These are phyloP conservation scores for Umbelopsis sp. DNA, from an alignment of 371 early-diverging fungal genomes.

Conservation along the genomic window DNA sequence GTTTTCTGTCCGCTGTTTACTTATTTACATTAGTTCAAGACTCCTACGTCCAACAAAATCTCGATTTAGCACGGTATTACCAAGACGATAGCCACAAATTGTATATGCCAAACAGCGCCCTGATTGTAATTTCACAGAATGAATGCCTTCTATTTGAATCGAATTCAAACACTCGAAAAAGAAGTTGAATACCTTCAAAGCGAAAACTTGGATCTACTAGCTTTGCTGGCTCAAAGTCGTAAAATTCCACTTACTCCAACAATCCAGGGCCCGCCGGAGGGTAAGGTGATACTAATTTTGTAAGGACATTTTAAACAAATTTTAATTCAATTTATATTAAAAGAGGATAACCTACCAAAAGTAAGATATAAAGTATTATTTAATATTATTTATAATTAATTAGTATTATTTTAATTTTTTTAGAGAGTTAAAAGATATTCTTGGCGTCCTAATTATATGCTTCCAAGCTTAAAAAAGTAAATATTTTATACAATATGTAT, in stretches of 20 bases:
- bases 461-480: constrained; percentile 4
- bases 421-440: background rate
- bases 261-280: background rate
- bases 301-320: background rate
- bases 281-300: background rate
- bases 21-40: background rate
- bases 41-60: background rate
- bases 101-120: background rate
- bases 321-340: background rate
- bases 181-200: constrained; percentile 9
- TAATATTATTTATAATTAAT: background rate
- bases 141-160: background rate
- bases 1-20: background rate
- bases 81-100: background rate
- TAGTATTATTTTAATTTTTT: background rate
- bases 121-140: background rate
- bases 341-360: background rate
- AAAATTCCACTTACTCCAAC: background rate
- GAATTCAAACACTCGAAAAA: constrained; percentile 9
- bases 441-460: background rate
- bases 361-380: background rate
- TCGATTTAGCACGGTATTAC: background rate
- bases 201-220: constrained; percentile 1
- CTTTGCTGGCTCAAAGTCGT: background rate
- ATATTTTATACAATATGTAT: background rate